These are phyloP conservation scores for Berberis vulgaris DNA, from an alignment of 164 flowering plant genomes.

Conservation along the genomic window DNA sequence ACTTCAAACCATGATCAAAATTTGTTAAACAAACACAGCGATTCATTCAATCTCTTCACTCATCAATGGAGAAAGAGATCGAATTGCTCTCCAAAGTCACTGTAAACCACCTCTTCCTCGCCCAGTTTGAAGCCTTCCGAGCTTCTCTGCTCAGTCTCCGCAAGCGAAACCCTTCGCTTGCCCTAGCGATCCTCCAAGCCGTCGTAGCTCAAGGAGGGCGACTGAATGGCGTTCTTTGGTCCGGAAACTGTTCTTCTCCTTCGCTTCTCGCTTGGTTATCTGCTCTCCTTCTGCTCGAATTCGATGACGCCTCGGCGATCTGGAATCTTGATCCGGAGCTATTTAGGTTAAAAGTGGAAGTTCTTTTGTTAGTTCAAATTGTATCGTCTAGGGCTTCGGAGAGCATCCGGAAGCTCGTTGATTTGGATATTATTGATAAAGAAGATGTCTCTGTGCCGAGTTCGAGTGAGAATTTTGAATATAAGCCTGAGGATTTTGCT, in stretches of 20 bases:
- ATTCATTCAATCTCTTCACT: not conserved
- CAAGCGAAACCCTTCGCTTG: constrained; percentile 47
- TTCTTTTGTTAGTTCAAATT: constrained; percentile 47
- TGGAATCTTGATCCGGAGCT: constrained; percentile 50
- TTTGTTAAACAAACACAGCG: not conserved
- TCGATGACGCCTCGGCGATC: constrained; percentile 29
- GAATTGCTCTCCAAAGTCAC: constrained; percentile 59
- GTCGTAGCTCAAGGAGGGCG: constrained; percentile 55
- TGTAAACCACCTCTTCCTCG: constrained; percentile 72
- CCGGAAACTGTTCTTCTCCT: constrained; percentile 56
- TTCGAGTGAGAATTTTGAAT: constrained; percentile 18
- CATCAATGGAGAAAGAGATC: constrained; percentile 59
- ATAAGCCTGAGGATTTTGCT: constrained; percentile 19
- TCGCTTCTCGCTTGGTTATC: constrained; percentile 61
- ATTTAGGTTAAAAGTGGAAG: constrained; percentile 58
- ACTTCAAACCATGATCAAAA: too few relatives aligned
- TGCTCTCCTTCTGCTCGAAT: constrained; percentile 51
- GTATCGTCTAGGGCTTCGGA: constrained; percentile 38
- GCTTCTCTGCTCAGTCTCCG: constrained; percentile 61
- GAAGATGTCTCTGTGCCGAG: constrained; percentile 9
- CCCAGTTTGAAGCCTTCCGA: constrained; percentile 84
- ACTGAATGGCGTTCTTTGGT: constrained; percentile 40
- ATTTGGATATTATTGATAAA: constrained; percentile 21
- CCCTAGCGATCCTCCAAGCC: constrained; percentile 58
- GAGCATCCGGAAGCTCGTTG: constrained; percentile 14